These are phyloP conservation scores for Berberis vulgaris DNA, from an alignment of 164 flowering plant species.

Conservation along the genomic window DNA sequence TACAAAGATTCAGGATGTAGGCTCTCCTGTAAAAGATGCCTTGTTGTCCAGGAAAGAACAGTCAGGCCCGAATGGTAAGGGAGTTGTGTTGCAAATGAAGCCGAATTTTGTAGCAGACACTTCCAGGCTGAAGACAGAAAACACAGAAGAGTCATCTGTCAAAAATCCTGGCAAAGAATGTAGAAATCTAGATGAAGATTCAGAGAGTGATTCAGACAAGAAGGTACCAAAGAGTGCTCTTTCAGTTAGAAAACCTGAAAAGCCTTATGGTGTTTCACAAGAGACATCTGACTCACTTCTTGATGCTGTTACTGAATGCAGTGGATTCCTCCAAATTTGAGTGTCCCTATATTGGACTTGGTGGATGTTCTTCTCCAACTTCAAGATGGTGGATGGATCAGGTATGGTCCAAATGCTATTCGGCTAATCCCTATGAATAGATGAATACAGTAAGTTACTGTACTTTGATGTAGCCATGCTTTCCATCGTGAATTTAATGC, in stretches of 20 bases:
- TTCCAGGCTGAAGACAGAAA: conserved; percentile 25
- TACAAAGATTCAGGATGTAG: conserved; percentile 18
- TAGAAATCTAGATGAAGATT: conserved; percentile 29
- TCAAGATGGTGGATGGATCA: conserved; percentile 99
- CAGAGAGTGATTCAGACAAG: conserved; percentile 37
- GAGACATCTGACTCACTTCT: conserved; percentile 24
- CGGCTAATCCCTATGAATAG: neutral
- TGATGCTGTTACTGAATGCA: conserved; percentile 59
- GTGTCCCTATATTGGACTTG: conserved; percentile 76
- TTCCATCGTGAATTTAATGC: too few relatives aligned
- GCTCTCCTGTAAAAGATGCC: conserved; percentile 18
- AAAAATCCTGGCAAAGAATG: conserved; percentile 24
- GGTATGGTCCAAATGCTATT: conserved; percentile 31
- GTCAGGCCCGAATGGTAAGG: conserved; percentile 23
- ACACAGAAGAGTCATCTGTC: conserved; percentile 17
- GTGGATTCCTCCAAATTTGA: conserved; percentile 96
- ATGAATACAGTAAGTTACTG: too few relatives aligned
- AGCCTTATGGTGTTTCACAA: conserved; percentile 16
- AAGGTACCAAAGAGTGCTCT: conserved; percentile 16
- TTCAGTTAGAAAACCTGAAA: conserved; percentile 22
- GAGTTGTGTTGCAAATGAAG: conserved; percentile 27
- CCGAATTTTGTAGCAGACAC: conserved; percentile 27
- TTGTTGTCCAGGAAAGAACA: conserved; percentile 27
- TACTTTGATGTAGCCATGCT: too few relatives aligned
- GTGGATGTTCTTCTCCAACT: conserved; percentile 95